Conservation (phyloP, 495 filamentous ascomycete genomes). For the Neurospora pannonica region DNA sequence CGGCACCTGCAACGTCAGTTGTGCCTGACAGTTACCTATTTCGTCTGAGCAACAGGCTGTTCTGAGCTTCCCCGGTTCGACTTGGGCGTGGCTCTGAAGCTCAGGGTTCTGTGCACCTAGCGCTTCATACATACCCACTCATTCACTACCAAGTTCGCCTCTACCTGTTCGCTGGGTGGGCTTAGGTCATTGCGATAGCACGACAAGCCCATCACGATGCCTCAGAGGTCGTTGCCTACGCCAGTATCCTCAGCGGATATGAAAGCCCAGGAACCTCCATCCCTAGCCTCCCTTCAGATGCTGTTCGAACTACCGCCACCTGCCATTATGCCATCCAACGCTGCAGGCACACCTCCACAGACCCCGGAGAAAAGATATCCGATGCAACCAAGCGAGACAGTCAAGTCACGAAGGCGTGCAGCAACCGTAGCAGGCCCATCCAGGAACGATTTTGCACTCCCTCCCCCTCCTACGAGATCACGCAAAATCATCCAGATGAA, state of each 20-base stretch:
- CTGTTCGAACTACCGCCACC: constrained; percentile 79
- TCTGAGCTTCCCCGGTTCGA: background rate
- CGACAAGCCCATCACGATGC: constrained; percentile 43
- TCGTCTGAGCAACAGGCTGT: background rate
- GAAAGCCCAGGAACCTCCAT: constrained; percentile 61
- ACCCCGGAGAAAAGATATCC: constrained; percentile 48
- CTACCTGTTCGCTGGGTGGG: background rate
- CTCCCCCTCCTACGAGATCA: constrained; percentile 83
- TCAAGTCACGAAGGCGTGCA: constrained; percentile 50
- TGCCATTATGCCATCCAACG: constrained; percentile 42
- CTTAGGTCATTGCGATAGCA: background rate
- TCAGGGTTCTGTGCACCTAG: background rate
- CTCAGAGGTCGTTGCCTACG: constrained; percentile 62
- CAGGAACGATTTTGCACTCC: constrained; percentile 62
- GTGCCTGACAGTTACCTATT: background rate
- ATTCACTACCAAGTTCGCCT: background rate
- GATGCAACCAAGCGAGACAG: constrained; percentile 41
- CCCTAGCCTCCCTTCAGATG: constrained; percentile 36
- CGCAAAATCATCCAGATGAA: constrained; percentile 99
- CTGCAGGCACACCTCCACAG: constrained; percentile 25
- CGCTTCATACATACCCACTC: background rate
- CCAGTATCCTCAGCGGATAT: constrained; percentile 81
- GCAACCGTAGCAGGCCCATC: constrained; percentile 40
- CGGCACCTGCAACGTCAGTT: background rate
- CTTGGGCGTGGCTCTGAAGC: background rate